These are phyloP conservation scores for Scutellaria minor DNA, from an alignment of 257 asterid species.

Conservation along the genomic window DNA sequence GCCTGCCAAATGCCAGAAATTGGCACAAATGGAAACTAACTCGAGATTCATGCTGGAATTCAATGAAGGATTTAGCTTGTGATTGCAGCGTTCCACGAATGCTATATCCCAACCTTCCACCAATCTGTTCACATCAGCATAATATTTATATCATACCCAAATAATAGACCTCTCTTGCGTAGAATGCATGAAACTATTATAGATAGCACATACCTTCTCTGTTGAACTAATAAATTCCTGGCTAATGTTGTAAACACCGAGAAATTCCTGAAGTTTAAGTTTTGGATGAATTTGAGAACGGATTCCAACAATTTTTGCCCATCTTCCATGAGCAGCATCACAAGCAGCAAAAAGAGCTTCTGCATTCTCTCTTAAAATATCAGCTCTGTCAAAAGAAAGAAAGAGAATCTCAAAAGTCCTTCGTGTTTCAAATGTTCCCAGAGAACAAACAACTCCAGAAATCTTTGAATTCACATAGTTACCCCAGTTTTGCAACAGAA, in stretches of 20 bases:
- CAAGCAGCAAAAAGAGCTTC: constrained; percentile 98
- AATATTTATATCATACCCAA: constrained; percentile 45
- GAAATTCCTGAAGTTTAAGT: constrained; percentile 84
- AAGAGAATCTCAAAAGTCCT: constrained; percentile 26
- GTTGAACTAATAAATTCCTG: constrained; percentile 92
- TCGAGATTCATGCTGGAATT: constrained; percentile 92
- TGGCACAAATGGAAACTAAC: constrained; percentile 57
- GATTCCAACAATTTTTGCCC: constrained; percentile 98
- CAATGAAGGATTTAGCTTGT: constrained; percentile 93
- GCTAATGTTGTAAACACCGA: constrained; percentile 78
- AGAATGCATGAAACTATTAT: constrained; percentile 22
- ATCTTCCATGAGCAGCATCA: constrained; percentile 99
- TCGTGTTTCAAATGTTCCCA: constrained; percentile 10
- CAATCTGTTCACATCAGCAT: constrained; percentile 72
- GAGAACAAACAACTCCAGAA: constrained; percentile 6
- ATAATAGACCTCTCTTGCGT: constrained; percentile 15
- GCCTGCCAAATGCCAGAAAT: constrained; percentile 29
- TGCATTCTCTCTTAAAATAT: constrained; percentile 90
- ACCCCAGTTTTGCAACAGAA: constrained; percentile 18
- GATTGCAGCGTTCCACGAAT: constrained; percentile 95
- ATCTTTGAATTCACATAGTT: constrained; percentile 18
- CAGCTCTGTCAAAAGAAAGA: constrained; percentile 72
- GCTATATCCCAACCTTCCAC: constrained; percentile 99
- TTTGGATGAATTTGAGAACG: constrained; percentile 90
- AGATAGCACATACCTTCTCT: constrained; percentile 67